phyloP scores from a whole-genome alignment of 345 rosid species.

The Murraya koenigii region DNA sequence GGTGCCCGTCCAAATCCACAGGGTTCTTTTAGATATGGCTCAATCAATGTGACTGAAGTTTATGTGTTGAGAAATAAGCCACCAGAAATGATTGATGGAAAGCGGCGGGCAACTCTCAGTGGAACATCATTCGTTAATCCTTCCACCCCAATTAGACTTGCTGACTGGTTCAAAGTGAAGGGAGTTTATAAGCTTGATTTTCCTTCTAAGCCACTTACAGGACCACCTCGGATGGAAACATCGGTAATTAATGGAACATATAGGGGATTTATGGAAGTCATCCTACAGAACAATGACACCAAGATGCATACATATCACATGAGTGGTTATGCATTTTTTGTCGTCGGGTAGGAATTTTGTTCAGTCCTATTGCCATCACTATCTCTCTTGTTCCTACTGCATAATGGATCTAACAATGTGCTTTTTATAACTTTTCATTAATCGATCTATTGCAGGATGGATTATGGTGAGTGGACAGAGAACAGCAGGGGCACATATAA shows the following conservation, averaged over 20 bases:
- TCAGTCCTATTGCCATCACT: neutral
- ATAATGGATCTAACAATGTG: neutral
- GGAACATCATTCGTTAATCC: conserved; percentile 88
- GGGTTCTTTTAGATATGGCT: conserved; percentile 92
- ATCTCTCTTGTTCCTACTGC: neutral
- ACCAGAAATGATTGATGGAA: conserved; percentile 66
- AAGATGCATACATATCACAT: conserved; percentile 90
- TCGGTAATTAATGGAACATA: conserved; percentile 92
- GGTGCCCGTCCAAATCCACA: conserved; percentile 99
- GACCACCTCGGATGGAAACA: conserved; percentile 63
- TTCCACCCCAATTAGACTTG: conserved; percentile 89
- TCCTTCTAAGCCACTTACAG: conserved; percentile 74
- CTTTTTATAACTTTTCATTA: conserved; percentile 5
- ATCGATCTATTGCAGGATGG: conserved; percentile 66
- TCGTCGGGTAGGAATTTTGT: conserved; percentile 64
- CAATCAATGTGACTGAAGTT: conserved; percentile 90
- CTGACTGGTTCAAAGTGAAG: conserved; percentile 76
- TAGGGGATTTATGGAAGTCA: conserved; percentile 91
- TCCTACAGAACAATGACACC: conserved; percentile 95
- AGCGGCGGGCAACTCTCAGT: conserved; percentile 61
- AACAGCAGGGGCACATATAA: conserved; percentile 97
- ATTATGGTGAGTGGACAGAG: conserved; percentile 95
- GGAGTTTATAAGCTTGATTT: conserved; percentile 93
- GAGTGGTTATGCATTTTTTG: conserved; percentile 93
- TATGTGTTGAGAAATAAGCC: conserved; percentile 77